These are phyloP conservation scores for Neofusicoccum ribis DNA, from an alignment of 2,329 filamentous ascomycete species.

Conservation along the genomic window DNA sequence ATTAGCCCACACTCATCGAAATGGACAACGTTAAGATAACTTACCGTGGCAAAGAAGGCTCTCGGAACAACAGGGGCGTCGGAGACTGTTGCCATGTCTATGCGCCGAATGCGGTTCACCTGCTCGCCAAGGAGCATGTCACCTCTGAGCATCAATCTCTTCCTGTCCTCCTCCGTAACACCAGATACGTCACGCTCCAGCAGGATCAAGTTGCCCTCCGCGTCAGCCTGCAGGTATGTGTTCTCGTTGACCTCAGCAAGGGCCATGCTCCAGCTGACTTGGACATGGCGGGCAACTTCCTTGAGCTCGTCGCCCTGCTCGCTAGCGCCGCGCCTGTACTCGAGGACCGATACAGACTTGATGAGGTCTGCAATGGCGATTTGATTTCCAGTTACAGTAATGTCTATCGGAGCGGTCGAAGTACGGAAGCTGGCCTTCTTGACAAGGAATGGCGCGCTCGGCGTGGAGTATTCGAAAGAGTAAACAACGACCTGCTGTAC, in stretches of 20 bases:
- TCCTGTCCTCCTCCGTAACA: slow-evolving; percentile 71
- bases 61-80: slow-evolving; percentile 72
- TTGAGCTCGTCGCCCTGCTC: slow-evolving; percentile 63
- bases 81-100: slow-evolving; percentile 65
- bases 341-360: slow-evolving; percentile 82
- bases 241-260: slow-evolving; percentile 71
- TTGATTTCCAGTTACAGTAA: slow-evolving; percentile 70
- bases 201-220: slow-evolving; percentile 83
- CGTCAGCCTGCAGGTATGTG: slow-evolving; percentile 80
- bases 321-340: slow-evolving; percentile 60
- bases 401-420: slow-evolving; percentile 78
- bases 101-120: slow-evolving; percentile 81
- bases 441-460: slow-evolving; percentile 58
- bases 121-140: slow-evolving; percentile 89
- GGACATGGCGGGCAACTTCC: slow-evolving; percentile 78
- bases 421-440: slow-evolving; percentile 78
- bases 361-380: slow-evolving; percentile 90
- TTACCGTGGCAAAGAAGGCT: slow-evolving; percentile 86
- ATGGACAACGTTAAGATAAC: slow-evolving; percentile 30
- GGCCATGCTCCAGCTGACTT: slow-evolving; percentile 79
- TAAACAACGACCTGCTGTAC: slow-evolving; percentile 59
- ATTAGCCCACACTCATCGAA: no score
- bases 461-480: slow-evolving; percentile 52
- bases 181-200: slow-evolving; percentile 72
- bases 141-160: slow-evolving; percentile 69